phyloP scores from a whole-genome alignment of 495 filamentous ascomycete species.

The Cenococcum geophilum region DNA sequence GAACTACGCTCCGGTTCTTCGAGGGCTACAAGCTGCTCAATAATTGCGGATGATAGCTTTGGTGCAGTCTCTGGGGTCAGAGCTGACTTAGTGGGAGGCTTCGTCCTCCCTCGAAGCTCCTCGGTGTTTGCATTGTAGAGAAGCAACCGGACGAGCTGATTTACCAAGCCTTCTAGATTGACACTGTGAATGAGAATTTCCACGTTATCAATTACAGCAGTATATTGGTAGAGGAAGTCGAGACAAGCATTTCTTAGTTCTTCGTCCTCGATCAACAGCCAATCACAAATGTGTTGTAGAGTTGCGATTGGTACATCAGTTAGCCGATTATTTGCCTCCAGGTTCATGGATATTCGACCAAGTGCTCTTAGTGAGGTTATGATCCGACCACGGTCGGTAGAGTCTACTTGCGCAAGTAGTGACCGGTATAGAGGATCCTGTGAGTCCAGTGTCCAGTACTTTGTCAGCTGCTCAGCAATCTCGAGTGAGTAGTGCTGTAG shows the following conservation, averaged over 20 bases:
- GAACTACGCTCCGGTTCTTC: slow-evolving; percentile 85
- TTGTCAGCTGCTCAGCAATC: slow-evolving; percentile 85
- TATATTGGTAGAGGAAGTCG: slow-evolving; percentile 95
- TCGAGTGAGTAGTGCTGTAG: slow-evolving; percentile 88
- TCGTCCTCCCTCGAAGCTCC: slow-evolving; percentile 23
- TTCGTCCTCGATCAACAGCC: slow-evolving; percentile 83
- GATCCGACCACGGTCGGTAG: slow-evolving; percentile 77
- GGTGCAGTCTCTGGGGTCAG: slow-evolving; percentile 20
- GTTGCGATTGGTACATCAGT: slow-evolving; percentile 59
- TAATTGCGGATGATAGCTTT: slow-evolving; percentile 29
- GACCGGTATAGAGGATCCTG: slow-evolving; percentile 74
- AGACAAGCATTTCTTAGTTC: slow-evolving; percentile 80
- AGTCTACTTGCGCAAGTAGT: slow-evolving; percentile 61
- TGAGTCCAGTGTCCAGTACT: slow-evolving; percentile 62
- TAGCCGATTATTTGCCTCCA: slow-evolving; percentile 71
- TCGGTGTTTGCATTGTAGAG: slow-evolving; percentile 53
- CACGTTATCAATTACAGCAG: slow-evolving; percentile 77
- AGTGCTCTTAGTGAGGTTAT: slow-evolving; percentile 76
- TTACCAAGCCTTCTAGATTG: slow-evolving; percentile 60
- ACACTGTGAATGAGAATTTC: slow-evolving; percentile 58
- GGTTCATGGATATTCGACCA: slow-evolving; percentile 77
- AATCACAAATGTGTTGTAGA: slow-evolving; percentile 66
- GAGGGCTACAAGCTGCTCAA: slow-evolving; percentile 65
- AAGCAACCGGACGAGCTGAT: slow-evolving; percentile 69
- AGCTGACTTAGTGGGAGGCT: slow-evolving; percentile 20